phyloP scores from a whole-genome alignment of 305 asterid genomes.

The Fraxinus paxiana region DNA sequence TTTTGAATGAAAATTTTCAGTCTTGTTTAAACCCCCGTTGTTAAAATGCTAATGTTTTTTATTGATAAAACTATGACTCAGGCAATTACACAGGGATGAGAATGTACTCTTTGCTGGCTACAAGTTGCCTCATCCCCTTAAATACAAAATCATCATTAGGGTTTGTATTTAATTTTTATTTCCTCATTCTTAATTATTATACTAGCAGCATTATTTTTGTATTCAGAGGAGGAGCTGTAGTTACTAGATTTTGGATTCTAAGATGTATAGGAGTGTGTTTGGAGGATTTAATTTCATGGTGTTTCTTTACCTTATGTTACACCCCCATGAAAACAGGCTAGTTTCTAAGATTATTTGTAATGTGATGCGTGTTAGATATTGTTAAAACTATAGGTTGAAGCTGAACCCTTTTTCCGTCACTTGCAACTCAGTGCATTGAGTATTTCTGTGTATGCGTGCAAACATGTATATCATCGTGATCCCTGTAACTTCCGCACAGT shows the following conservation, averaged over 20 bases:
- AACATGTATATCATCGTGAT: background rate
- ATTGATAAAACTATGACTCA: constrained; percentile 21
- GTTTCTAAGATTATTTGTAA: background rate
- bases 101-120: constrained; percentile 87
- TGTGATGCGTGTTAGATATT: background rate
- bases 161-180: constrained; percentile 36
- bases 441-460: background rate
- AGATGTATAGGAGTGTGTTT: background rate
- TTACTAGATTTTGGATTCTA: background rate
- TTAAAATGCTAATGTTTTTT: constrained; percentile 17
- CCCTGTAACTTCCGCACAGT: background rate
- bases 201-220: background rate
- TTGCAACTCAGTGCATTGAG: background rate
- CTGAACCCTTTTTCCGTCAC: background rate
- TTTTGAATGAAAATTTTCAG: background rate
- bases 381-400: background rate
- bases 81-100: constrained; percentile 88
- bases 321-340: background rate
- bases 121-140: constrained; percentile 94
- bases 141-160: constrained; percentile 74
- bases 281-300: background rate
- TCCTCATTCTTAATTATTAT: background rate
- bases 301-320: background rate
- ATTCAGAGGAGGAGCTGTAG: background rate
- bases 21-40: constrained; percentile 12